Base-by-base conservation (phyloP, 2,329 filamentous ascomycete species). In the Alternaria ethzedia region DNA sequence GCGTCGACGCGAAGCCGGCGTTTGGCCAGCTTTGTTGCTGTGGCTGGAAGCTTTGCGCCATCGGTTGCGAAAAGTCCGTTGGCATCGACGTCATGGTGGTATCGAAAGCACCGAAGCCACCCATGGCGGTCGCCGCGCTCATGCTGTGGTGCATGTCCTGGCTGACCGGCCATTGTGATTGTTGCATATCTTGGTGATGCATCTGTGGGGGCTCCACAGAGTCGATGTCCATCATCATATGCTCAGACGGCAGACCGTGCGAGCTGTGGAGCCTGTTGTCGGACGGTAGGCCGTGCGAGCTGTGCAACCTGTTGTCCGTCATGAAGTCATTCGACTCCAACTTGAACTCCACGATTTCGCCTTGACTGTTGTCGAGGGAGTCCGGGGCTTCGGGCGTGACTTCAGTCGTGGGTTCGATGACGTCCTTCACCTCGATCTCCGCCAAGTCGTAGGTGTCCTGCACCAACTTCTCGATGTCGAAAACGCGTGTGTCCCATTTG, bases 371-470 rank as follows among this genome's bases (percentile, higher is more conserved):
- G 50, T 76, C 74, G 21, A 62, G 69, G 11, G 70, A 58, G 25
- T 79, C 76, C 2, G 67, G 61, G 7, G 69, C 59, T 26, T 77
- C 75, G 17, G 71, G 63, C 1, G 72, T 68, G 25, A 69, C 56
- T 45, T 76, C 75, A 28, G 64, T 65, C 4, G 67, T 66, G n/a
- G 67, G 57, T 52, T 77, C 75, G 41, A 70, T 43, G n/a, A 64
- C 58, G 15, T 77, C 75, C 41, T 71, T 71, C 2, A 71, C 68
- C 43, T 78, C 77, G 30, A 77, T 75, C 46, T 78, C 76, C 11
- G 77, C 87, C 59, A 87, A 79, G 28, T 87, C 86, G 70, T 88
- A 89, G 5, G 88, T 88, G 56, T 87, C 81, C 57, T 83, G 82
- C 12, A 88, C 86, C 47, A 90, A 83, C 68, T 83, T 84, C 64